Evolutionary conservation across 306 rosid species (phyloP).

Genomic region (Prunus kanzakura): DNA sequence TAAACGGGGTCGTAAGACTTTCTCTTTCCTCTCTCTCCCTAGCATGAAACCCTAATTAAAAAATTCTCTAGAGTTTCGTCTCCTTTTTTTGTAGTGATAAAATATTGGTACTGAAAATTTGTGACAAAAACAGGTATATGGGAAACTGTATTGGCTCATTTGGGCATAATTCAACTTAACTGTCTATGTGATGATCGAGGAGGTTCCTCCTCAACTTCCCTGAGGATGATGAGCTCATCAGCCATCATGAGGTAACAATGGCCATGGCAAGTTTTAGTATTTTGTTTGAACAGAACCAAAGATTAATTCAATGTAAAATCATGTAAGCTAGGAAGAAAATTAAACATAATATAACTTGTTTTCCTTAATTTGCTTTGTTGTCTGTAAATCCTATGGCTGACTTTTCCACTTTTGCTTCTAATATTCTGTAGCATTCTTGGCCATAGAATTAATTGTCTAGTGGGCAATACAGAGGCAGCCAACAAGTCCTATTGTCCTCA

Average conservation of each 20-base stretch:
- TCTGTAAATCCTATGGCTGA: not conserved
- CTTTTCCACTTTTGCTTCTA: not conserved
- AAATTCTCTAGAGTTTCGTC: too few species aligned
- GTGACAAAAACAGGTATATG: not conserved
- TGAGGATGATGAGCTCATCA: not conserved
- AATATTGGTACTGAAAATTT: not conserved
- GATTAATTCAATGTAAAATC: not conserved
- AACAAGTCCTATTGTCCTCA: not conserved
- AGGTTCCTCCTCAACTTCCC: too few species aligned
- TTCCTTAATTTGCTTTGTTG: not conserved
- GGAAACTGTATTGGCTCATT: not conserved
- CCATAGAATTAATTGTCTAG: not conserved
- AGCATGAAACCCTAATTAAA: not conserved
- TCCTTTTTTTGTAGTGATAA: too few species aligned
- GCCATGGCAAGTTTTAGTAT: not conserved
- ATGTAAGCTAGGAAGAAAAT: not conserved
- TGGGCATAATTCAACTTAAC: too few species aligned
- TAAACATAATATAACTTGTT: not conserved
- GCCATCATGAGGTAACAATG: too few species aligned
- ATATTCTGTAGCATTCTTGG: not conserved
- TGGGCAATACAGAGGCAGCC: not conserved
- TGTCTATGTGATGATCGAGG: too few species aligned
- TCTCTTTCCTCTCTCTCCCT: not conserved
- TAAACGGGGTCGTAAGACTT: not conserved
- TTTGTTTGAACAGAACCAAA: not conserved